Evolutionary conservation across 768 basidiomycete species (phyloP), one percentile per base, ranked within the genome.

Genomic region (Tylopilus sp.): DNA sequence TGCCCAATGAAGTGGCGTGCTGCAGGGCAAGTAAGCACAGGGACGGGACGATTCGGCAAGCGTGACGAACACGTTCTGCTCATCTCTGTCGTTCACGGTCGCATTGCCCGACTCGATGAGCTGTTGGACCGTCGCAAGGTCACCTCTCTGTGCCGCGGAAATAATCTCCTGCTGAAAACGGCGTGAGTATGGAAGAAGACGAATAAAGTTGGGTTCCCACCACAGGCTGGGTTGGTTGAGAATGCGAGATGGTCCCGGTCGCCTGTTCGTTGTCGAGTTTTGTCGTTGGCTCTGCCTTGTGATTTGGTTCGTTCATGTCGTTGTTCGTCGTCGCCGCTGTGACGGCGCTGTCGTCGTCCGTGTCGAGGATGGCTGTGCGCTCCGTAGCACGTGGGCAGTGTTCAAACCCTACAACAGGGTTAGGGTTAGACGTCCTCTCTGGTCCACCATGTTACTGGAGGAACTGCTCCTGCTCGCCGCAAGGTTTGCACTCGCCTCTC

Each of bases 1-100:
- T n/a, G 97, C 95, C 97, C 97, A 99, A 66, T 99, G 97, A 2
- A 99, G 81, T 2, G 97, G 88, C 0, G 95, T 96, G 56, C 69
- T 70, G 37, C 9, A 45, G 12, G 30, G 45, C 41, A 47, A 19
- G 21, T 52, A 24, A 53, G 42, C 13, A 19, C 19, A 12, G 28
- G 21, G 45, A 26, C n/a, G 17, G 31, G 30, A 21, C 2, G 17
- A n/a, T 45, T 34, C 21, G 25, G 33, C 5, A 52, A 49, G 29
- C 25, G 12, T 22, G 9, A 65, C 68, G 53, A 53, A 72, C 69
- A 98, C 91, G 61, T 95, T 93, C 68, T 96, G 89, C 26, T 81
- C 78, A 71, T 98, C 96, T 44, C 87, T 77, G 70, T 92, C 91
- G 14, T 85, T 85, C 19, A 85, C 87, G 7, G 72, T 77, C 19